Evolutionary conservation across 2,329 filamentous ascomycete species (phyloP).

Genomic region (Teratosphaeriaceae sp.): DNA sequence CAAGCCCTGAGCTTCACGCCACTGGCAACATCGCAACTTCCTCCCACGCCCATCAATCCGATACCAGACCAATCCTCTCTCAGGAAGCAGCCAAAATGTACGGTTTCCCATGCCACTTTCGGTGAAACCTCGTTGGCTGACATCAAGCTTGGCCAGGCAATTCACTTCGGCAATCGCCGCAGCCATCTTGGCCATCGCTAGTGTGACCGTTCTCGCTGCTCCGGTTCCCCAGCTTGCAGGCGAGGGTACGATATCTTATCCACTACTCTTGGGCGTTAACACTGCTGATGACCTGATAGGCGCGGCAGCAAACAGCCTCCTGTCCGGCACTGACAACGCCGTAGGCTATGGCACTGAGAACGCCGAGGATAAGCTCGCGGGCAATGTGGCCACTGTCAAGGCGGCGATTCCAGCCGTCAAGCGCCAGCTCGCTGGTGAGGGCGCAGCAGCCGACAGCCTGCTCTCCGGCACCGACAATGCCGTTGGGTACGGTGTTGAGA

Average conservation of each 20-base stretch:
- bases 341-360: conserved; percentile 20
- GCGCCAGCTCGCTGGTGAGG: conserved; percentile 19
- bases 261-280: conserved; percentile 14
- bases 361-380: conserved; percentile 17
- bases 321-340: conserved; percentile 17
- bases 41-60: too few species aligned
- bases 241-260: conserved; percentile 16
- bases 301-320: conserved; percentile 16
- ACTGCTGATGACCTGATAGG: conserved; percentile 22
- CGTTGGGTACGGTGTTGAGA: conserved; percentile 18
- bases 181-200: conserved; percentile 12
- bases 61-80: too few species aligned
- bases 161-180: conserved; percentile 12
- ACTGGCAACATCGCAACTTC: too few species aligned
- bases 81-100: not conserved
- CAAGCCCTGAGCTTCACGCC: too few species aligned
- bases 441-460: conserved; percentile 17
- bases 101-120: not conserved
- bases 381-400: conserved; percentile 7
- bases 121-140: not conserved
- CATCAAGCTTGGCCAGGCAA: conserved; percentile 9
- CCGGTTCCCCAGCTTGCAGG: conserved; percentile 17
- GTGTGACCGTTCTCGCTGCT: conserved; percentile 9
- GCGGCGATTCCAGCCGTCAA: not conserved
- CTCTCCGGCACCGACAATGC: conserved; percentile 18